phyloP scores from a whole-genome alignment of 768 basidiomycete species.

The Suillus decipiens region DNA sequence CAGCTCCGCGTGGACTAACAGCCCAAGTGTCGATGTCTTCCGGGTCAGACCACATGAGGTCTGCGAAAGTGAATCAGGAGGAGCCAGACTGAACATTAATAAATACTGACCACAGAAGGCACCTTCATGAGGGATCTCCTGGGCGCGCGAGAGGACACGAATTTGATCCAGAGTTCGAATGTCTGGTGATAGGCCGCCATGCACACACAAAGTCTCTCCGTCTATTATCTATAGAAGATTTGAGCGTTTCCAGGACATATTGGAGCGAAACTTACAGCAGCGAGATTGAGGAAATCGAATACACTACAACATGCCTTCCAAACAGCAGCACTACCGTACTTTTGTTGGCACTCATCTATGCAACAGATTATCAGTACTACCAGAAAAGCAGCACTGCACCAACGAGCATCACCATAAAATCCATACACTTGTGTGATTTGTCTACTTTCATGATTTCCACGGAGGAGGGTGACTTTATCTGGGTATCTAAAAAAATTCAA shows the following conservation, averaged over 20 bases:
- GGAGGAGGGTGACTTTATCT: slow-evolving; percentile 85
- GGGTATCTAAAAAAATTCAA: slow-evolving; percentile 64
- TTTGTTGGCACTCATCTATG: slow-evolving; percentile 94
- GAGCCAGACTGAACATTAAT: neutral
- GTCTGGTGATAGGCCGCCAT: slow-evolving; percentile 95
- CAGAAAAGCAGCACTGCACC: neutral
- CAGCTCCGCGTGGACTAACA: slow-evolving; percentile 93
- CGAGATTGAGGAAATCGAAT: slow-evolving; percentile 94
- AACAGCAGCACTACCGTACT: slow-evolving; percentile 92
- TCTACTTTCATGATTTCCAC: slow-evolving; percentile 95
- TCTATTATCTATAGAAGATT: slow-evolving; percentile 78
- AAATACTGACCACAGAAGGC: slow-evolving; percentile 80
- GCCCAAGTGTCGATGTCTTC: slow-evolving; percentile 97
- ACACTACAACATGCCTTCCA: slow-evolving; percentile 98
- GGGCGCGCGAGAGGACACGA: slow-evolving; percentile 88
- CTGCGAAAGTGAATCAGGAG: slow-evolving; percentile 39
- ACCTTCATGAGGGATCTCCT: slow-evolving; percentile 99
- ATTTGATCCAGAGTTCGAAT: slow-evolving; percentile 95
- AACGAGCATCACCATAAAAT: slow-evolving; percentile 77
- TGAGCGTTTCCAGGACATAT: neutral
- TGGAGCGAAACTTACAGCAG: slow-evolving; percentile 61
- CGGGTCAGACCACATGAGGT: slow-evolving; percentile 98
- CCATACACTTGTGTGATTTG: slow-evolving; percentile 99
- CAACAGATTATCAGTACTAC: neutral
- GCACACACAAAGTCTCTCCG: slow-evolving; percentile 89